A percentile compares a stretch with the other conserved stretches of the same genome.
Conservation (phyloP, 345 rosid species). For the Dipteronia sinensis region DNA sequence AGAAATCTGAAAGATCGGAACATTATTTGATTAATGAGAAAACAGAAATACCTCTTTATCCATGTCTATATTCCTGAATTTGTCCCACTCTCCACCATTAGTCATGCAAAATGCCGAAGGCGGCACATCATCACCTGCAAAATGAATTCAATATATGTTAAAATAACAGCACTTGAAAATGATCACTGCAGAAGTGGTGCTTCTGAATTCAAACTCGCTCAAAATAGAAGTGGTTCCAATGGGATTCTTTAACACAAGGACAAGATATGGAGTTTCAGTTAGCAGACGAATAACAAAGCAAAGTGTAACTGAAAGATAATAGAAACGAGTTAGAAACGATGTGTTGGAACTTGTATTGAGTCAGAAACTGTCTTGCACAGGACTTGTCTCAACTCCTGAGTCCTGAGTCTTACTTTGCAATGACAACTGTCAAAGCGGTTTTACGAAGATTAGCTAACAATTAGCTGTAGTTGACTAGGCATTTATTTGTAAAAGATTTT, state of each 20-base stretch:
- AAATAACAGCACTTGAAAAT: not conserved
- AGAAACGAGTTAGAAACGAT: not conserved
- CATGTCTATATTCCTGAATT: slow-evolving; percentile 92
- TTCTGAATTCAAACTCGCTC: not conserved
- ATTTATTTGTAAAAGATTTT: too few relatives aligned
- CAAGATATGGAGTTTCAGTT: not conserved
- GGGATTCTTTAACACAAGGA: not conserved
- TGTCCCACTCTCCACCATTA: slow-evolving; percentile 84
- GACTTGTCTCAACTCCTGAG: not conserved
- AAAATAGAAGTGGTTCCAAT: not conserved
- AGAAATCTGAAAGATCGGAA: slow-evolving; percentile 16
- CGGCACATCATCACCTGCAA: slow-evolving; percentile 83
- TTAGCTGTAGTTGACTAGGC: too few relatives aligned
- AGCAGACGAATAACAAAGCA: not conserved
- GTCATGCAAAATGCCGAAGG: slow-evolving; percentile 80
- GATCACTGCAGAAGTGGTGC: not conserved
- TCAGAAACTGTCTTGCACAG: not conserved
- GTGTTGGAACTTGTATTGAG: not conserved
- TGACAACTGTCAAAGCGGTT: not conserved
- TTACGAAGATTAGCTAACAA: too few relatives aligned
- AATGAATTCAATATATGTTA: slow-evolving; percentile 20
- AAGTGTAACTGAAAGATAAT: not conserved
- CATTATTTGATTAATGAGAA: slow-evolving; percentile 17
- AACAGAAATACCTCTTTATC: slow-evolving; percentile 78
- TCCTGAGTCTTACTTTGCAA: not conserved